Conservation (phyloP, 1,284 basidiomycete species). For the Heterobasidion occidentale region DNA sequence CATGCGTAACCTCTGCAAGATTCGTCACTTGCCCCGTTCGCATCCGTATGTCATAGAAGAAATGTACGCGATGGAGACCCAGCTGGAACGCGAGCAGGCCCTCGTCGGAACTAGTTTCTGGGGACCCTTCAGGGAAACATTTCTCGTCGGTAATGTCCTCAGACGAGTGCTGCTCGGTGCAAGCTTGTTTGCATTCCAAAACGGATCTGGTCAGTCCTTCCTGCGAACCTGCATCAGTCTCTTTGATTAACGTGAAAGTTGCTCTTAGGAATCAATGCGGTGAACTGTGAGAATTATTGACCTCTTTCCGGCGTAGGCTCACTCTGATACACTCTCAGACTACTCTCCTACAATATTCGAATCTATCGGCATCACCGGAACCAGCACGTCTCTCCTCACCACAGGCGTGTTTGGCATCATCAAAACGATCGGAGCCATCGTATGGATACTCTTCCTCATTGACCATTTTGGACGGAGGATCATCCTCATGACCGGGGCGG, state of each 20-base stretch:
- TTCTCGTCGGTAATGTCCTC: too few relatives aligned
- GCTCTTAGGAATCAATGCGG: too few relatives aligned
- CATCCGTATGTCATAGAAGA: background rate
- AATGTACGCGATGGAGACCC: background rate
- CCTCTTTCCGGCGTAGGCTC: too few relatives aligned
- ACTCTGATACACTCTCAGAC: too few relatives aligned
- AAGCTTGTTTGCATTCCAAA: too few relatives aligned
- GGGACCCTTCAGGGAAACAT: too few relatives aligned
- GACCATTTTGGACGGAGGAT: background rate
- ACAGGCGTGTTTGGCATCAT: background rate
- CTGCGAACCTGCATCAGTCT: too few relatives aligned
- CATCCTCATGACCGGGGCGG: background rate
- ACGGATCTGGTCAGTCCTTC: too few relatives aligned
- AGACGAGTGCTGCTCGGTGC: too few relatives aligned
- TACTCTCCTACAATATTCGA: background rate
- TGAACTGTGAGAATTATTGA: too few relatives aligned
- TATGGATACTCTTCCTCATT: background rate
- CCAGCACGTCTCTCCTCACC: background rate
- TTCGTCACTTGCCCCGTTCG: background rate
- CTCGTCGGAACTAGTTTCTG: too few relatives aligned
- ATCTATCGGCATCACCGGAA: background rate
- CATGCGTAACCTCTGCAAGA: background rate
- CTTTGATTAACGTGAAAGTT: too few relatives aligned
- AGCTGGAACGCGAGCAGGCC: background rate
- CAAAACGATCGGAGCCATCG: background rate